phyloP scores from a whole-genome alignment of 371 early-diverging fungal genomes.

The Mortierella sp. region DNA sequence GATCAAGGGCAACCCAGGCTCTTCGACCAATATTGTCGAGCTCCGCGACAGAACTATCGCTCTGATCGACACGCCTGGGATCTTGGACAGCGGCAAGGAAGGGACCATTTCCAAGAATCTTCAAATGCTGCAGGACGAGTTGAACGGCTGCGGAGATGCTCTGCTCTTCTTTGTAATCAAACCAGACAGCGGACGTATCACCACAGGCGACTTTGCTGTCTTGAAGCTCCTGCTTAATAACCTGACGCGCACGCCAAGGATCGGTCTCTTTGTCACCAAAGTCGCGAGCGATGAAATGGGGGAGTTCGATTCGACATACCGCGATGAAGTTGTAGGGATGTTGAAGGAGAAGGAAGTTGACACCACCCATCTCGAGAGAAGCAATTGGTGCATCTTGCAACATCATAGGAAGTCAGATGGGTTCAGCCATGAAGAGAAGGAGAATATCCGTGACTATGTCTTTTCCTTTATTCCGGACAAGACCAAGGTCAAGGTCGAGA shows the following conservation, averaged over 20 bases:
- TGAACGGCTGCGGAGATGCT: neutral
- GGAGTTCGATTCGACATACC: neutral
- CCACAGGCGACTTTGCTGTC: neutral
- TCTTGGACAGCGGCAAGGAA: neutral
- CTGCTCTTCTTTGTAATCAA: constrained; percentile 1
- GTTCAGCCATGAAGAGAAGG: neutral
- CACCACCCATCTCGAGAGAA: neutral
- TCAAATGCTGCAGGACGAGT: neutral
- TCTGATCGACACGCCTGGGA: neutral
- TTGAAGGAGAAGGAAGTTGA: neutral
- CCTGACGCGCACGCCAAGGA: neutral
- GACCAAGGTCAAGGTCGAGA: neutral
- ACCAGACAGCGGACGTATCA: neutral
- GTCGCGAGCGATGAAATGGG: neutral
- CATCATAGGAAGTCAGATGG: neutral
- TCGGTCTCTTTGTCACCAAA: neutral
- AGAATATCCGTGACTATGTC: neutral
- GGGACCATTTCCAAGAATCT: neutral
- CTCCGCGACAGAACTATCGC: neutral
- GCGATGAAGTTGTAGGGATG: neutral
- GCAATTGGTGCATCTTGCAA: neutral
- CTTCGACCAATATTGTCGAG: neutral
- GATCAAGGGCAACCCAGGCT: neutral
- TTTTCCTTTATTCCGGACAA: neutral
- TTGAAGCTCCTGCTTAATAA: neutral